These are phyloP conservation scores for Tephrocybe sp. DNA, from an alignment of 768 basidiomycete genomes.

Conservation along the genomic window DNA sequence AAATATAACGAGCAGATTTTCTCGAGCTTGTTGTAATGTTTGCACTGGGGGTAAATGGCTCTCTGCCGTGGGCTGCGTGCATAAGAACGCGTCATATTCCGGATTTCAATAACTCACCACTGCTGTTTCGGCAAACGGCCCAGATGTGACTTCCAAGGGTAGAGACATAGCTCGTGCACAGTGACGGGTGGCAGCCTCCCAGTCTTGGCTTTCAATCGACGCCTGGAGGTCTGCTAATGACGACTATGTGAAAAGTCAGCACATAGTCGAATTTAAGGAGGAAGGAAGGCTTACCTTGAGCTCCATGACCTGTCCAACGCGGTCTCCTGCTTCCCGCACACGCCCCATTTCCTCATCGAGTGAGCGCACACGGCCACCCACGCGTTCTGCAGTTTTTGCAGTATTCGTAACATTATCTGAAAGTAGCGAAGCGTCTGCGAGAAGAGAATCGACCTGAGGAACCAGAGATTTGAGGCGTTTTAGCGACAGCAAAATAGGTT, in stretches of 20 bases:
- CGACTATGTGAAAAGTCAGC: slow-evolving; percentile 25
- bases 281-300: slow-evolving; percentile 65
- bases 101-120: slow-evolving; percentile 57
- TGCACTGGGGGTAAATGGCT: slow-evolving; percentile 84
- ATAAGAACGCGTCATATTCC: neutral
- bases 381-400: slow-evolving; percentile 77
- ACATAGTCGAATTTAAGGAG: neutral
- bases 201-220: slow-evolving; percentile 84
- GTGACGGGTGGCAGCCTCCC: slow-evolving; percentile 92
- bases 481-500: slow-evolving; percentile 63
- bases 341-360: slow-evolving; percentile 93
- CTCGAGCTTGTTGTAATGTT: slow-evolving; percentile 72
- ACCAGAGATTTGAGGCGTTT: slow-evolving; percentile 56
- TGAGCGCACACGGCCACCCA: slow-evolving; percentile 85
- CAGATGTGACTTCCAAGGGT: slow-evolving; percentile 72
- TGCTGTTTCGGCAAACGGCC: slow-evolving; percentile 80
- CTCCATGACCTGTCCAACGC: slow-evolving; percentile 91
- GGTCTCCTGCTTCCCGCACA: slow-evolving; percentile 86
- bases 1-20: slow-evolving; percentile 75
- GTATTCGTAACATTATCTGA: slow-evolving; percentile 63
- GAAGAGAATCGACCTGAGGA: slow-evolving; percentile 62
- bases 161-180: slow-evolving; percentile 90
- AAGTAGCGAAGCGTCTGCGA: slow-evolving; percentile 53
- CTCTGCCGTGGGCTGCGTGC: slow-evolving; percentile 73
- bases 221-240: slow-evolving; percentile 49